Conservation (phyloP, 208 protist genomes). For the Crithidia bombi region DNA sequence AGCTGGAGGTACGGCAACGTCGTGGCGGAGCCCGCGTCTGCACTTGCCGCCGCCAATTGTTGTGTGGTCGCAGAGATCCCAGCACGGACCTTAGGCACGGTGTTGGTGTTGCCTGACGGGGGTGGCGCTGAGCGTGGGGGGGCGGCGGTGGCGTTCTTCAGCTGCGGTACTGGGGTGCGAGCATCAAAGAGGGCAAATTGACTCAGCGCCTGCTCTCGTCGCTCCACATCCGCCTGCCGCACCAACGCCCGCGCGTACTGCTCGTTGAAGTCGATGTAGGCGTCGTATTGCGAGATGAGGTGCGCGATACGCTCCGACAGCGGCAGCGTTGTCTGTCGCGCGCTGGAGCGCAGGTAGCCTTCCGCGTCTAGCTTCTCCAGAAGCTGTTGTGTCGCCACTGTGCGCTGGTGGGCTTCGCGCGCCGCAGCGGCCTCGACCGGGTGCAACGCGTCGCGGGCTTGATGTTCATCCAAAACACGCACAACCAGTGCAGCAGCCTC, state of each 20-base stretch:
- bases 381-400: slow-evolving; percentile 39
- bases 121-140: not conserved
- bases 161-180: slow-evolving; percentile 17
- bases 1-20: slow-evolving; percentile 24
- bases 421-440: slow-evolving; percentile 48
- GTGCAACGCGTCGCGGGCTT: slow-evolving; percentile 45
- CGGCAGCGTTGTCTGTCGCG: slow-evolving; percentile 21
- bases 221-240: slow-evolving; percentile 34
- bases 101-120: not conserved
- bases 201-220: slow-evolving; percentile 8
- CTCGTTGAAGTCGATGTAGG: slow-evolving; percentile 54
- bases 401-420: slow-evolving; percentile 23
- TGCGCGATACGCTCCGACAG: slow-evolving; percentile 46
- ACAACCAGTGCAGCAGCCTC: slow-evolving; percentile 43
- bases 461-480: slow-evolving; percentile 60
- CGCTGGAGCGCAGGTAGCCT: slow-evolving; percentile 49
- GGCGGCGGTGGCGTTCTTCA: not conserved
- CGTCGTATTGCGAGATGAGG: slow-evolving; percentile 67
- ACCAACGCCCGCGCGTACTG: slow-evolving; percentile 38
- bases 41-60: not conserved
- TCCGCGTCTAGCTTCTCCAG: slow-evolving; percentile 65
- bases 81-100: not conserved
- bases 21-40: not conserved
- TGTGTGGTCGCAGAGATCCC: not conserved
- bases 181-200: slow-evolving; percentile 52